These are phyloP conservation scores for Hanseniaspora jakobsenii DNA, from an alignment of 805 yeast genomes.

Conservation along the genomic window DNA sequence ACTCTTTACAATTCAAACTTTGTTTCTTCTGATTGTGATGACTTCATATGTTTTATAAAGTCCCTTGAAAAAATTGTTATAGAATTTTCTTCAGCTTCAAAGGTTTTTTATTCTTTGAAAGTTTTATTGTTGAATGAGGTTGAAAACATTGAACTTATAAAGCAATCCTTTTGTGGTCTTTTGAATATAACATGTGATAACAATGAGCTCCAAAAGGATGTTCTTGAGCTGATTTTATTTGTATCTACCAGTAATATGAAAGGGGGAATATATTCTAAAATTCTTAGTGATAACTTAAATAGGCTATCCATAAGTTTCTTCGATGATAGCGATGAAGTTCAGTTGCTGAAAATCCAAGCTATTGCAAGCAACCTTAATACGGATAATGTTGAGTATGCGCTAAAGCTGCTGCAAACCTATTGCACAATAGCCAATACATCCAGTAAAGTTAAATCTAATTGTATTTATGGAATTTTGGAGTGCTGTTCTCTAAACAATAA, in stretches of 20 bases:
- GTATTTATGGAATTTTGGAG: conserved; percentile 51
- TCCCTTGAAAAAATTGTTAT: conserved; percentile 25
- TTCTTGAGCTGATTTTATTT: background rate
- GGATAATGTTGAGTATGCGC: conserved; percentile 38
- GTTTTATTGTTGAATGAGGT: background rate
- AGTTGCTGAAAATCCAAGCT: conserved; percentile 48
- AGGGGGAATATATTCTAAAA: background rate
- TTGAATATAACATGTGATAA: too few species aligned
- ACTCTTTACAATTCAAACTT: conserved; percentile 54
- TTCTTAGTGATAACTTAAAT: too few species aligned
- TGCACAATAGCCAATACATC: conserved; percentile 27
- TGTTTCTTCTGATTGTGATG: conserved; percentile 33
- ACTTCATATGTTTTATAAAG: conserved; percentile 38
- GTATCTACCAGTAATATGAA: background rate
- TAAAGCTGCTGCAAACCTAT: conserved; percentile 54
- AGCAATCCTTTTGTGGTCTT: conserved; percentile 2
- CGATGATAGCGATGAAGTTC: conserved; percentile 34
- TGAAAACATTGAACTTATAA: background rate
- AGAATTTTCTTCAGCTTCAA: background rate
- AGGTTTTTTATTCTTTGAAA: background rate
- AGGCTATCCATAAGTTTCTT: conserved; percentile 33
- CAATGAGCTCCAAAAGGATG: too few species aligned
- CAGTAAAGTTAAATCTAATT: conserved; percentile 29
- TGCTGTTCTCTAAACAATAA: conserved; percentile 40
- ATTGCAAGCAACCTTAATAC: conserved; percentile 48